These are phyloP conservation scores for Cytidiella melzeri DNA, from an alignment of 768 basidiomycete genomes.

Conservation along the genomic window DNA sequence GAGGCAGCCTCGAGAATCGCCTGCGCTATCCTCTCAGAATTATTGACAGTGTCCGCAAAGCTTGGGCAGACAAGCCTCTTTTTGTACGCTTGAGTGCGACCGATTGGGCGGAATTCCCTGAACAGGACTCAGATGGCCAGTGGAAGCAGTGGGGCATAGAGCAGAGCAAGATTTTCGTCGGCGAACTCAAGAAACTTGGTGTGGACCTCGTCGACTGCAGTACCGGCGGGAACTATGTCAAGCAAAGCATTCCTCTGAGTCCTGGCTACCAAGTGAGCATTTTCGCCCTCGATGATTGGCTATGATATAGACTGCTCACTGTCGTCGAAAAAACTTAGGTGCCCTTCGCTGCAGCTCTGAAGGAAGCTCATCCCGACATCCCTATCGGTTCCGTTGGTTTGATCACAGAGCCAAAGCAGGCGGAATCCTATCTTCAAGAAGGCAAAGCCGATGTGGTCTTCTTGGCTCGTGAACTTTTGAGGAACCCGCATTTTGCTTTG, in stretches of 20 bases:
- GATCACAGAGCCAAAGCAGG: slow-evolving; percentile 57
- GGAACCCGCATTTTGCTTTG: slow-evolving; percentile 61
- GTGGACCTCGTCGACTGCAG: slow-evolving; percentile 72
- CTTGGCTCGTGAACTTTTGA: slow-evolving; percentile 60
- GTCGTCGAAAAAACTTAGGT: slow-evolving; percentile 43
- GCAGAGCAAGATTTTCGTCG: slow-evolving; percentile 57
- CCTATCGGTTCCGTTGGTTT: slow-evolving; percentile 62
- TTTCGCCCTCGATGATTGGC: no score
- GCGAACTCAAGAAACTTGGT: slow-evolving; percentile 51
- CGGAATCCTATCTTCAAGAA: slow-evolving; percentile 53
- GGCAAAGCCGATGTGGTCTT: slow-evolving; percentile 67
- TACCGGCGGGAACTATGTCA: slow-evolving; percentile 54
- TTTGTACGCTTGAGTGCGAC: slow-evolving; percentile 56
- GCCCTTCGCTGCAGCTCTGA: slow-evolving; percentile 60
- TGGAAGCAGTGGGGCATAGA: slow-evolving; percentile 75
- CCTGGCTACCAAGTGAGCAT: slow-evolving; percentile 59
- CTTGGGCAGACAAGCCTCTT: slow-evolving; percentile 66
- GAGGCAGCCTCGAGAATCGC: slow-evolving; percentile 70
- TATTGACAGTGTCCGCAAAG: slow-evolving; percentile 42
- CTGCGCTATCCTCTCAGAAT: slow-evolving; percentile 61
- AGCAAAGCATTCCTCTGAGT: slow-evolving; percentile 49
- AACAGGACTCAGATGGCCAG: slow-evolving; percentile 44
- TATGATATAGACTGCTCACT: neutral
- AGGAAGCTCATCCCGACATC: slow-evolving; percentile 51
- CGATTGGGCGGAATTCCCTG: slow-evolving; percentile 50